phyloP scores from a whole-genome alignment of 2,329 filamentous ascomycete genomes.

The Fusarium nematophilum region DNA sequence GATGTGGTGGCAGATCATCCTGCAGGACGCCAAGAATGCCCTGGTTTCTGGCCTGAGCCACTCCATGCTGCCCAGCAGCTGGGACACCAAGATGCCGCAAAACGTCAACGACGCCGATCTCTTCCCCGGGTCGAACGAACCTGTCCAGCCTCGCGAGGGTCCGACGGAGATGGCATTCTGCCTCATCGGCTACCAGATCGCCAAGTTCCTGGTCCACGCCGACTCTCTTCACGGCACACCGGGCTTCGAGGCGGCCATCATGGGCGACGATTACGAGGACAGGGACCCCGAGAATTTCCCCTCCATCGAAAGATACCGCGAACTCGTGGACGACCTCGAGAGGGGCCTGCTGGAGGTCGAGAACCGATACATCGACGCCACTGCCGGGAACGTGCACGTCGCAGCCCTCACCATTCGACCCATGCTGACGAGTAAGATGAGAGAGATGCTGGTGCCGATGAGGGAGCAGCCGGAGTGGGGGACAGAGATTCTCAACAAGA shows the following conservation, averaged over 20 bases:
- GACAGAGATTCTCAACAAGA: constrained; percentile 59
- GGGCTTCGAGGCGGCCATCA: constrained; percentile 61
- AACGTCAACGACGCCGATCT: constrained; percentile 71
- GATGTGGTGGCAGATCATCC: constrained; percentile 73
- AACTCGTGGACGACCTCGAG: constrained; percentile 56
- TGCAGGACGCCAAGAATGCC: constrained; percentile 68
- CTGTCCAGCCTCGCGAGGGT: constrained; percentile 63
- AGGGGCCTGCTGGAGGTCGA: constrained; percentile 58
- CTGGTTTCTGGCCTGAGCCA: constrained; percentile 68
- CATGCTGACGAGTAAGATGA: constrained; percentile 62
- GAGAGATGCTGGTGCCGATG: constrained; percentile 59
- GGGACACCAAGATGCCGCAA: constrained; percentile 66
- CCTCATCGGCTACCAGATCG: constrained; percentile 62
- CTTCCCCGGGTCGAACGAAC: constrained; percentile 63
- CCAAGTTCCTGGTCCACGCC: constrained; percentile 60
- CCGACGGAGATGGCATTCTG: constrained; percentile 72
- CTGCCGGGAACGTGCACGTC: constrained; percentile 63
- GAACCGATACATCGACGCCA: constrained; percentile 61
- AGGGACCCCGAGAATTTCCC: constrained; percentile 40
- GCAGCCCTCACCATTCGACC: constrained; percentile 60
- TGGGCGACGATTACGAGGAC: constrained; percentile 55
- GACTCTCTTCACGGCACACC: constrained; percentile 55
- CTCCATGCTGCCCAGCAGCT: constrained; percentile 62
- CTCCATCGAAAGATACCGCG: constrained; percentile 56
- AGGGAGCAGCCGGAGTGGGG: constrained; percentile 61